A percentile compares a stretch with the other conserved stretches of the same genome.
These are phyloP conservation scores for Ophiosphaerella korrae DNA, from an alignment of 2,329 filamentous ascomycete species.

Conservation along the genomic window DNA sequence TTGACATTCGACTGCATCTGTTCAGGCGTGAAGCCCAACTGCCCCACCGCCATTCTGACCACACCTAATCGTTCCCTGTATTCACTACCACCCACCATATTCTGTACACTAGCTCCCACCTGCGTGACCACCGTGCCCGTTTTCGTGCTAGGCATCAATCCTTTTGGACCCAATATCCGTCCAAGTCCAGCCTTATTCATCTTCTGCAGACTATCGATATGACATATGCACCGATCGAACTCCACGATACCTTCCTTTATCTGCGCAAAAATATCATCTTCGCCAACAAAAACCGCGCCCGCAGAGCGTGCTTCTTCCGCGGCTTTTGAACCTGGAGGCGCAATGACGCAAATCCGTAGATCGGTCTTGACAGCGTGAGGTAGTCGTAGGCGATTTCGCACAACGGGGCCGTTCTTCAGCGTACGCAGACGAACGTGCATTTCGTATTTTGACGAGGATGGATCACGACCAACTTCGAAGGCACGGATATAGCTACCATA, in stretches of 20 bases:
- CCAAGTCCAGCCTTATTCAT: slow-evolving; percentile 82
- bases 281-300: slow-evolving; percentile 82
- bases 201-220: slow-evolving; percentile 75
- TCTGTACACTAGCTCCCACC: slow-evolving; percentile 73
- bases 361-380: slow-evolving; percentile 91
- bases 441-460: slow-evolving; percentile 82
- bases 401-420: slow-evolving; percentile 80
- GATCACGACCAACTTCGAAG: slow-evolving; percentile 83
- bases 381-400: slow-evolving; percentile 85
- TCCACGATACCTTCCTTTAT: slow-evolving; percentile 78
- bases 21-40: slow-evolving; percentile 85
- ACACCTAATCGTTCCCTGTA: slow-evolving; percentile 88
- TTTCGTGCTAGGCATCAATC: slow-evolving; percentile 90
- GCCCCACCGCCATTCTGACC: slow-evolving; percentile 86
- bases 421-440: slow-evolving; percentile 82
- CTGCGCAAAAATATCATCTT: slow-evolving; percentile 81
- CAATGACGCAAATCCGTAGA: slow-evolving; percentile 87
- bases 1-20: slow-evolving; percentile 85
- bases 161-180: slow-evolving; percentile 81
- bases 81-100: slow-evolving; percentile 81
- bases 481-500: slow-evolving; percentile 79
- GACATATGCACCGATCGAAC: slow-evolving; percentile 89
- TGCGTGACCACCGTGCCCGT: slow-evolving; percentile 87
- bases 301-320: slow-evolving; percentile 75
- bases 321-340: slow-evolving; percentile 76